Evolutionary conservation across 495 filamentous ascomycete species (phyloP).

Genomic region (Viridothelium virens): DNA sequence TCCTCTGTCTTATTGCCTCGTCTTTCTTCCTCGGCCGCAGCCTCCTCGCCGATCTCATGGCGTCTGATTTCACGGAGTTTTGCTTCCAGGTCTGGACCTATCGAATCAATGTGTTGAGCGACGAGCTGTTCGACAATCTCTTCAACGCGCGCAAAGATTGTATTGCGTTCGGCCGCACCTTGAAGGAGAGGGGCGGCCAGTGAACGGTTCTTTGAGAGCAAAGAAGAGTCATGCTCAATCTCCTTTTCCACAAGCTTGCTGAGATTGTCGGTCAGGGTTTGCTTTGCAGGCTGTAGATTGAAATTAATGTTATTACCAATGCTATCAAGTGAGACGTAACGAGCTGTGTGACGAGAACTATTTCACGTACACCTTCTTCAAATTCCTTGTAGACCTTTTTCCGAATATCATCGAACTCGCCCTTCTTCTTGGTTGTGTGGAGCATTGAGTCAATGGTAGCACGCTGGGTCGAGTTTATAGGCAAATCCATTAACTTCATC

Average conservation of each 20-base stretch:
- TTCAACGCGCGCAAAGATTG: constrained; percentile 70
- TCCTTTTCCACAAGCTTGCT: constrained; percentile 68
- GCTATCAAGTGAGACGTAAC: constrained; percentile 15
- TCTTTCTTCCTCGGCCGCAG: constrained; percentile 57
- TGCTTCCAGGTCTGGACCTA: constrained; percentile 46
- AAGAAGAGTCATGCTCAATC: constrained; percentile 66
- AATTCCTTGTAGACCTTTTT: constrained; percentile 77
- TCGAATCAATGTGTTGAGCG: constrained; percentile 46
- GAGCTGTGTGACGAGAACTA: constrained; percentile 25
- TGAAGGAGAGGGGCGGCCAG: constrained; percentile 80
- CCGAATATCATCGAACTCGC: constrained; percentile 74
- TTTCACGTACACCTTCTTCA: constrained; percentile 53
- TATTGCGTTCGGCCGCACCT: constrained; percentile 73
- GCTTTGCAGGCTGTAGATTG: constrained; percentile 54
- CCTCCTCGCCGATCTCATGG: constrained; percentile 67
- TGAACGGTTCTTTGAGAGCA: constrained; percentile 64
- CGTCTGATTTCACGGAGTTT: constrained; percentile 61
- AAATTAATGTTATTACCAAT: constrained; percentile 1
- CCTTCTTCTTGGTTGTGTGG: constrained; percentile 83
- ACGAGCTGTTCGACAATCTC: constrained; percentile 60
- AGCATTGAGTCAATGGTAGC: constrained; percentile 68
- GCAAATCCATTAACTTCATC: constrained; percentile 78
- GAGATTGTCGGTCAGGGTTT: constrained; percentile 55
- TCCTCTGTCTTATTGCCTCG: constrained; percentile 74
- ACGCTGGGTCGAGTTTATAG: constrained; percentile 62